Percentiles rank a stretch among this genome's conserved stretches.
Conservation (phyloP, 257 asterid genomes). For the Scutellaria baicalensis region DNA sequence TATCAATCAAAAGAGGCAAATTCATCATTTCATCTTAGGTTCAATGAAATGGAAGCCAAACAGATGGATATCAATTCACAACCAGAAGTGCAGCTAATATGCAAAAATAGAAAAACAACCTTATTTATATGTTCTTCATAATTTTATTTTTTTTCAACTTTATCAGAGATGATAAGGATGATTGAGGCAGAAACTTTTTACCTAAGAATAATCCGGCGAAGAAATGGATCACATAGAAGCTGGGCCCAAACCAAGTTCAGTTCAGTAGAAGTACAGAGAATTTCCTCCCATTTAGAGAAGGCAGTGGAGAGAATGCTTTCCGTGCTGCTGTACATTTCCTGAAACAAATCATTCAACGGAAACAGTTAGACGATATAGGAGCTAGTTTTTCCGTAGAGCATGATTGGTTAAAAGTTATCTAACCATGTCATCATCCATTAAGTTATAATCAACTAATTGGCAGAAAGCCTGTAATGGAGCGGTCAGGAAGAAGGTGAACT, state of each 20-base stretch:
- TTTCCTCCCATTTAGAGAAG: constrained; percentile 86
- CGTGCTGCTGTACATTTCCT: constrained; percentile 48
- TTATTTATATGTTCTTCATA: neutral
- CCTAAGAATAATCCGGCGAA: constrained; percentile 89
- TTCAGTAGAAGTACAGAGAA: constrained; percentile 72
- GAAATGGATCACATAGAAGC: constrained; percentile 74
- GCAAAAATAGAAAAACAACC: neutral
- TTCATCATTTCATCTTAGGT: neutral
- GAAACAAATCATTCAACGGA: constrained; percentile 18
- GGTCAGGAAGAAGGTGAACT: constrained; percentile 87
- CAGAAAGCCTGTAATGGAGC: constrained; percentile 91
- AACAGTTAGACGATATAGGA: constrained; percentile 6
- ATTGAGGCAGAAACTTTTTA: constrained; percentile 19
- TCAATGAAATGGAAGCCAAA: neutral
- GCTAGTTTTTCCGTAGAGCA: constrained; percentile 2
- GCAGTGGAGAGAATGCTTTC: constrained; percentile 64
- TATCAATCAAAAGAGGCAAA: neutral
- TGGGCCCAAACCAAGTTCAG: constrained; percentile 94
- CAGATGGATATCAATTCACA: neutral
- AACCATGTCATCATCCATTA: constrained; percentile 48
- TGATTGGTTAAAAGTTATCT: constrained; percentile 19
- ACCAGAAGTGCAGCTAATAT: neutral
- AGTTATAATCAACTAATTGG: constrained; percentile 61
- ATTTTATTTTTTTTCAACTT: neutral
- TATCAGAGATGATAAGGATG: neutral